Conservation (phyloP, 768 basidiomycete genomes). For the Sutorius australiensis region DNA sequence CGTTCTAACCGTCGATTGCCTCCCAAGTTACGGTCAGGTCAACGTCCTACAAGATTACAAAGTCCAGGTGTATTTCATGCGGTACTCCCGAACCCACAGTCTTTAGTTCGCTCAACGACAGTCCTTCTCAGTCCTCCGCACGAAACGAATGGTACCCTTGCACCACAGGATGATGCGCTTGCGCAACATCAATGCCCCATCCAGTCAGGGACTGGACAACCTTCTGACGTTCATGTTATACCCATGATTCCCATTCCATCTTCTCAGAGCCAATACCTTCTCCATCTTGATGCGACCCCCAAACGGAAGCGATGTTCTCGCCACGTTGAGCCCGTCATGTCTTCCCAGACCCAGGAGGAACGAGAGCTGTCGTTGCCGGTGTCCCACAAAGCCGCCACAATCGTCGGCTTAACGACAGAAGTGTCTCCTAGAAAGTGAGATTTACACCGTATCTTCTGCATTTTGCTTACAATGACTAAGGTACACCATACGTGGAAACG, state of each 20-base stretch:
- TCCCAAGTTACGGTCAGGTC: neutral
- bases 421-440: slow-evolving; percentile 17
- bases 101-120: neutral
- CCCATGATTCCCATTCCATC: slow-evolving; percentile 21
- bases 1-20: neutral
- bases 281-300: slow-evolving; percentile 28
- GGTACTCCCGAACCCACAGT: neutral
- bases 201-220: slow-evolving; percentile 2
- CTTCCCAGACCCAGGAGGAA: slow-evolving; percentile 35
- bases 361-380: slow-evolving; percentile 20
- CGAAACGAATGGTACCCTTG: neutral
- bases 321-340: slow-evolving; percentile 16
- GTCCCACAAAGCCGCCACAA: neutral
- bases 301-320: slow-evolving; percentile 35
- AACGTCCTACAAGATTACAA: neutral
- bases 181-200: neutral
- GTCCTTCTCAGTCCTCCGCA: neutral
- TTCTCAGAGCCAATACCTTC: slow-evolving; percentile 34
- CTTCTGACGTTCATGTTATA: neutral
- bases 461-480: slow-evolving; percentile 14
- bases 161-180: neutral
- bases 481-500: neutral
- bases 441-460: neutral
- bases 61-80: neutral
- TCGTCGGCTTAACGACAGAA: neutral